Percentiles rank a stretch among this genome's conserved stretches.
phyloP scores from a whole-genome alignment of 202 grass and related monocot genomes.

The Setaria viridis region DNA sequence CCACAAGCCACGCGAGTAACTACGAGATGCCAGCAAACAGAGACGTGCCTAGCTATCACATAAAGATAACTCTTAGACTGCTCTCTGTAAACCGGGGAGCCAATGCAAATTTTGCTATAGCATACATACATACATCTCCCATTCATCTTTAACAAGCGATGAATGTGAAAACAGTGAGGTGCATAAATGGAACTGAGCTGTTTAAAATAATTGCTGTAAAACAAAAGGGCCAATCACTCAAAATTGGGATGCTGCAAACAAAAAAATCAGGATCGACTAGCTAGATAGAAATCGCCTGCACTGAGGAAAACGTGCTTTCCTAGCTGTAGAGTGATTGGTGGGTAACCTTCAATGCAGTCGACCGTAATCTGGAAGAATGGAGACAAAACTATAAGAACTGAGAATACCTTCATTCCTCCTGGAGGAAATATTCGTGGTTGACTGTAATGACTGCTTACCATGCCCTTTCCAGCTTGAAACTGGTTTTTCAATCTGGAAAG shows the following conservation, averaged over 20 bases:
- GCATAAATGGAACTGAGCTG: slow-evolving; percentile 3
- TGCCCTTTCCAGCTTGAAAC: slow-evolving; percentile 75
- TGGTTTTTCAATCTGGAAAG: slow-evolving; percentile 78
- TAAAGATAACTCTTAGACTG: neutral
- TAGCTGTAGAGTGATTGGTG: slow-evolving; percentile 59
- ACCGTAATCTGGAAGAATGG: slow-evolving; percentile 67
- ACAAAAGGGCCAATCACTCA: slow-evolving; percentile 24
- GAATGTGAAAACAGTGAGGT: slow-evolving; percentile 17
- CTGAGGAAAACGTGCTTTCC: slow-evolving; percentile 86
- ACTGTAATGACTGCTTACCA: slow-evolving; percentile 54
- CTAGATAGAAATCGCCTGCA: slow-evolving; percentile 69
- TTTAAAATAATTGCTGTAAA: slow-evolving; percentile 5
- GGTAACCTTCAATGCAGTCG: slow-evolving; percentile 69
- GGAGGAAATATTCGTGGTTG: neutral
- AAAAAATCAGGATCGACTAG: slow-evolving; percentile 47
- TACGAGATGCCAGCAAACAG: neutral
- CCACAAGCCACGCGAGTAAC: neutral
- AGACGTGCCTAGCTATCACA: neutral
- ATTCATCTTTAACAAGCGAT: slow-evolving; percentile 6
- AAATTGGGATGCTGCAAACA: slow-evolving; percentile 33
- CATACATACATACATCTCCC: neutral
- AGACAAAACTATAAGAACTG: slow-evolving; percentile 20
- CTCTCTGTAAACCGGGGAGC: neutral
- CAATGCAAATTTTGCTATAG: neutral
- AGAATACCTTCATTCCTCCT: neutral